Percentiles rank a stretch among this genome's conserved stretches.
These are phyloP conservation scores for Globisporangium spiculum DNA, from an alignment of 352 stramenopile genomes.

Conservation along the genomic window DNA sequence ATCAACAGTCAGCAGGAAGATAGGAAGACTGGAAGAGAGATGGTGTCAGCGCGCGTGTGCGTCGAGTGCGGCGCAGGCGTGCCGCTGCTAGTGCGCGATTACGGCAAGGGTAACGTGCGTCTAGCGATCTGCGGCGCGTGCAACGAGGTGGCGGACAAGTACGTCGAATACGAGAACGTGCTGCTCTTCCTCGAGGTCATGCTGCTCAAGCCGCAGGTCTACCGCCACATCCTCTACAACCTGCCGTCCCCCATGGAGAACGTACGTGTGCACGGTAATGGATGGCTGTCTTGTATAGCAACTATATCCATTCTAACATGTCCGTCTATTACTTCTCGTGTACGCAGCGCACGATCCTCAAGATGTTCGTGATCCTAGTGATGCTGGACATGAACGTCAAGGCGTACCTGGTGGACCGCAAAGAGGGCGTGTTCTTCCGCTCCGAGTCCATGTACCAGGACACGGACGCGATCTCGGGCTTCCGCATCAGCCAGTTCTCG, in stretches of 20 bases:
- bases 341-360: slow-evolving; percentile 50
- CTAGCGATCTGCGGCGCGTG: slow-evolving; percentile 67
- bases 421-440: slow-evolving; percentile 53
- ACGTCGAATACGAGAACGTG: slow-evolving; percentile 86
- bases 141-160: slow-evolving; percentile 80
- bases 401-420: slow-evolving; percentile 72
- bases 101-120: slow-evolving; percentile 82
- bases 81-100: slow-evolving; percentile 71
- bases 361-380: slow-evolving; percentile 74
- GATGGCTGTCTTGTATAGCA: background rate
- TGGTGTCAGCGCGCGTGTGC: slow-evolving; percentile 39
- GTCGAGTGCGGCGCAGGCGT: slow-evolving; percentile 76
- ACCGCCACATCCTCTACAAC: slow-evolving; percentile 85
- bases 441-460: slow-evolving; percentile 61
- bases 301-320: background rate
- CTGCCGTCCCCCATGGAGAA: slow-evolving; percentile 42
- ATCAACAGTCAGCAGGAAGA: background rate
- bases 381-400: slow-evolving; percentile 89
- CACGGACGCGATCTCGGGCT: slow-evolving; percentile 37
- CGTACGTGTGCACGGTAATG: slow-evolving; percentile 2
- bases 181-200: slow-evolving; percentile 86
- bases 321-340: background rate
- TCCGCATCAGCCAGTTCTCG: slow-evolving; percentile 72
- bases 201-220: slow-evolving; percentile 81
- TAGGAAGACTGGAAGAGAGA: background rate